These are phyloP conservation scores for Chalaropsis ovoidea DNA, from an alignment of 2,329 filamentous ascomycete species.

Conservation along the genomic window DNA sequence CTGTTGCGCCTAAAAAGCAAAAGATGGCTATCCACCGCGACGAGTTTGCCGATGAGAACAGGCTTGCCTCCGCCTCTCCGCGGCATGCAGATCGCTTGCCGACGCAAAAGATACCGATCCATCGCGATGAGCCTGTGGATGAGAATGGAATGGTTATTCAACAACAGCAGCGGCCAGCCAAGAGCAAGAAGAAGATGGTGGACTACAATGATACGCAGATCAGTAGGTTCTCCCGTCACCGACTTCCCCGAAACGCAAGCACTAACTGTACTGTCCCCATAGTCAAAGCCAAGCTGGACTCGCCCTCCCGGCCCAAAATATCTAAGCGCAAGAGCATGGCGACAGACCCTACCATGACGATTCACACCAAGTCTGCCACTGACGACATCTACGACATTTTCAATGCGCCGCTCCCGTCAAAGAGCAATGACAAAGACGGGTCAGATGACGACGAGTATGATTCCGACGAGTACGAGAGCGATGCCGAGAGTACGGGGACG, in stretches of 20 bases:
- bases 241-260: background rate
- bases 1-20: constrained; percentile 24
- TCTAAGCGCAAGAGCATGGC: constrained; percentile 54
- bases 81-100: background rate
- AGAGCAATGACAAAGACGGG: constrained; percentile 27
- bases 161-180: constrained; percentile 32
- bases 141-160: constrained; percentile 28
- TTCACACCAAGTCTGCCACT: constrained; percentile 88
- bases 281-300: constrained; percentile 92
- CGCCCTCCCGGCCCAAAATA: constrained; percentile 73
- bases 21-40: constrained; percentile 23
- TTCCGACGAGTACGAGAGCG: constrained; percentile 66
- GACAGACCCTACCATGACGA: constrained; percentile 88
- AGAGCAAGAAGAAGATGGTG: constrained; percentile 64
- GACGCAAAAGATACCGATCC: constrained; percentile 15
- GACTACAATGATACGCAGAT: constrained; percentile 90
- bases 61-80: background rate
- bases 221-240: constrained; percentile 45
- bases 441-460: constrained; percentile 32
- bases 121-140: constrained; percentile 22
- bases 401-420: constrained; percentile 61
- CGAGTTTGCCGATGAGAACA: constrained; percentile 19
- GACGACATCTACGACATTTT: constrained; percentile 98
- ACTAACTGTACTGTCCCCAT: constrained; percentile 14
- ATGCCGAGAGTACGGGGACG: constrained; percentile 71